A percentile compares a stretch with the other conserved stretches of the same genome.
Conservation (phyloP, 139 green algal species). For the Haematococcus lacustris region DNA sequence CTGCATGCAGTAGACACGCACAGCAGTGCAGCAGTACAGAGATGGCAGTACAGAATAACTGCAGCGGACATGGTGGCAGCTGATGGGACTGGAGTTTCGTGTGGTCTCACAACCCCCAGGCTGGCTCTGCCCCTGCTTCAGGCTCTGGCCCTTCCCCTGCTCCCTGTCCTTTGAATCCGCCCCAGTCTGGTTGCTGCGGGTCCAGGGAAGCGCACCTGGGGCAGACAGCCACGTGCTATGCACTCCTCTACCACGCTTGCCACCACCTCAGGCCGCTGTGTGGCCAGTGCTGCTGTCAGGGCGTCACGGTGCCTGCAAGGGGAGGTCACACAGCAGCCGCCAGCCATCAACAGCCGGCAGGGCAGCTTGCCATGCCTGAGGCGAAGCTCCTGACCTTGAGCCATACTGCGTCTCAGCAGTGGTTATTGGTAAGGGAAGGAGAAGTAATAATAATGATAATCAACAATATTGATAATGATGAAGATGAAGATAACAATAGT, state of each 20-base stretch:
- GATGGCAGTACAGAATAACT: neutral
- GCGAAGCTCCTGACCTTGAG: neutral
- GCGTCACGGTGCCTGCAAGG: slow-evolving; percentile 61
- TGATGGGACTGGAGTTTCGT: neutral
- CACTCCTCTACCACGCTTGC: slow-evolving; percentile 78
- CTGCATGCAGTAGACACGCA: neutral
- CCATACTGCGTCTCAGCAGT: neutral
- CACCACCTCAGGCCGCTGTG: slow-evolving; percentile 57
- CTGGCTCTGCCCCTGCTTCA: too few relatives aligned
- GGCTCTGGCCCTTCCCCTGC: too few relatives aligned
- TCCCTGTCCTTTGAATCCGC: neutral
- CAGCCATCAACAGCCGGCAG: neutral
- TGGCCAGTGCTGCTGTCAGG: slow-evolving; percentile 67
- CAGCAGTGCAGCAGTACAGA: neutral
- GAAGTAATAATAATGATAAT: too few relatives aligned
- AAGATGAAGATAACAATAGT: too few relatives aligned
- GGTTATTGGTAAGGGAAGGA: too few relatives aligned
- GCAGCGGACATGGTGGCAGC: neutral
- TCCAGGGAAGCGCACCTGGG: neutral
- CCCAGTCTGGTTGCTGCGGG: neutral
- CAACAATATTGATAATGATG: too few relatives aligned
- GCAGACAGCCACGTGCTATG: slow-evolving; percentile 49
- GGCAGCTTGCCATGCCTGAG: neutral
- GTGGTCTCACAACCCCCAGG: neutral
- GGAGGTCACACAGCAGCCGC: neutral